Base-by-base conservation (phyloP, 2,329 filamentous ascomycete species). In the Pyrenophora seminiperda region DNA sequence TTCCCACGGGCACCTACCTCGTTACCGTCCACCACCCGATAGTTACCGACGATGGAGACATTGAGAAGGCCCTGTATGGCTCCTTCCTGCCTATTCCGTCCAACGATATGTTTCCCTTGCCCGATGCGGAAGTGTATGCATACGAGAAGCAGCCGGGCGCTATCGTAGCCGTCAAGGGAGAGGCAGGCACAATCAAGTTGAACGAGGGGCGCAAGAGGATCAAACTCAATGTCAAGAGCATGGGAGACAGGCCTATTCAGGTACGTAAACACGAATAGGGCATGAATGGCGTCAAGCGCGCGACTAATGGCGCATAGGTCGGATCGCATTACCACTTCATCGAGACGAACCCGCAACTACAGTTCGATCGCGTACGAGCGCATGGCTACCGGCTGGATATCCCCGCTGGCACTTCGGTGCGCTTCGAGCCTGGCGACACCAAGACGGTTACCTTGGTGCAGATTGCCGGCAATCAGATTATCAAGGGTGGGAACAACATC, bases 251-350 rank as follows among this genome's bases (percentile, higher is more conserved):
- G 24, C 93, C 93, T 1, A 88, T 97, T 53, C 92, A 97, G 79
- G 88, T 92, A 70, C 33, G 72, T 62, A 17, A 5, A 27, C 3
- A n/a, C 7, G 5, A 17, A 15, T 29, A 4, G 20, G 7, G 29
- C 3, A n/a, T 9, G 5, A 17, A 15, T 29, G 5, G 20, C 2
- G 7, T 7, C 2, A 10, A 19, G 6, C 2, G 40, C 10, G 29
- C 19, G 7, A 37, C 53, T 64, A n/a, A 63, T 24, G 18, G 13
- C 10, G 2, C 10, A 29, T 62, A 86, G 82, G 81, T 90, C 52
- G 93, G 93, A 24, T 96, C 91, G 24, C 93, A 97, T 75, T 97
- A 96, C 73, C 93, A 97, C 75, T 96, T 97, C 71, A 85, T 96
- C 67, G 93, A 97, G 77, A 88, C 86, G n/a, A 97, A 97, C 73